Evolutionary conservation across 2,329 filamentous ascomycete genomes (phyloP), one percentile per base, ranked within the genome.

Genomic region (Plenodomus lindquistii): DNA sequence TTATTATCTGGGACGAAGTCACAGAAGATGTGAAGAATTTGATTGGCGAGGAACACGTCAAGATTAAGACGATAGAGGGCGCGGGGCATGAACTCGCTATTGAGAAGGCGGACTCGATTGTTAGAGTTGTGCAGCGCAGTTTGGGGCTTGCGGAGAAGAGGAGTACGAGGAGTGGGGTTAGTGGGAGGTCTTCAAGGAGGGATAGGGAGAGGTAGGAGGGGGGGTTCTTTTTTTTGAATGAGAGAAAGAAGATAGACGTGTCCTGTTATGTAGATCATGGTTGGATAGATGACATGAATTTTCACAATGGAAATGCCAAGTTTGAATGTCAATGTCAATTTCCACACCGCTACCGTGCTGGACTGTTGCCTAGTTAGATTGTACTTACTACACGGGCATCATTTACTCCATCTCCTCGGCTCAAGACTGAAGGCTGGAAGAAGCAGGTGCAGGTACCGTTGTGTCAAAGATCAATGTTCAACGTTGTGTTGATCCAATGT

Each of bases 11-110:
- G 46, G 78, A 84, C 7, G 87, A 91, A 72, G 72, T 85, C 19
- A 72, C 81, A 1, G 78, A 82, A 37, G 88, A 91, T 69, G 83
- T 81, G 2, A 76, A 71, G 9, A 72, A 73, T 10, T 79, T 80
- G 13, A 68, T 91, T 18, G 84, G 85, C 2, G 71, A 75, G 19
- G 65, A 71, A n/a, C 83, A 86, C 46, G 78, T 86, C 3, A 76
- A 81, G 47, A 78, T 85, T 41, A 74, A 78, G 36, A 72, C 81
- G 19, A 62, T 89, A 15, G 37, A 59, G 16, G 77, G 82, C 19
- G 85, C 82, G 4, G 87, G 86, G 0, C 88, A 91, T 65, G 87
- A 90, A 62, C 75, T 91, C 50, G 85, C 84, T 1, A 84, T 89
- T 54, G 81, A 81, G 11, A 79, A 79, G 46, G 82, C 82, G 2